Evolutionary conservation across 2,329 filamentous ascomycete genomes (phyloP), one percentile per base, ranked within the genome.

Genomic region (Epichloe typhina): DNA sequence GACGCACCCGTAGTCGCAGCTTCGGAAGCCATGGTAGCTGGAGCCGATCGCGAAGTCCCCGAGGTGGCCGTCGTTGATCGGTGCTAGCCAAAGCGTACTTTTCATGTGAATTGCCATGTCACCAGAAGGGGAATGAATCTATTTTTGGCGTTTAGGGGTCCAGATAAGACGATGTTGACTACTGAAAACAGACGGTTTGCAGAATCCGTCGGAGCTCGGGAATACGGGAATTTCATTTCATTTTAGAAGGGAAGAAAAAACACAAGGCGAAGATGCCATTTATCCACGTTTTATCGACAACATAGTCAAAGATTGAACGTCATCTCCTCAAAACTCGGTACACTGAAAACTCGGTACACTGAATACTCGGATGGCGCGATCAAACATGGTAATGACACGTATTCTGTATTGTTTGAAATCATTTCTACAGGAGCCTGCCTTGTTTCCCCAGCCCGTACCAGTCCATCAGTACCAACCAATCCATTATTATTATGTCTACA

Each of bases 1-100:
- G 69, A 41, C 71, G 74, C 40, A 79, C 74, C 54, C 72, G 69
- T 8, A 76, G 72, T 50, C 70, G 68, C 54, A 76, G 72, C 57
- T 69, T 75, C 54, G 67, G 63, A 44, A 69, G 67, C 56, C 63
- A 72, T 43, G 59, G 57, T 15, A 66, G 65, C 54, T 66, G 69
- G 44, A 70, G 66, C 50, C 65, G 64, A 46, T 72, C 70, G 38
- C 64, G 65, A 45, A 72, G 66, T 52, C 64, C 61, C 35, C 66
- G 67, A 35, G 62, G 61, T 47, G 58, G 67, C 47, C n/a, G n/a
- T n/a, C 66, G 67, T 47, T 64, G 55, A 61, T 50, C 17, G 21
- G 5, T 9, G 13, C 12, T 35, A 19, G 21, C 35, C 5, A 26
- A 45, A 4, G 13, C 44, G 35, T 33, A 23, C 15, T 48, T 26